These are phyloP conservation scores for Byssothecium circinans DNA, from an alignment of 2,329 filamentous ascomycete species.

Conservation along the genomic window DNA sequence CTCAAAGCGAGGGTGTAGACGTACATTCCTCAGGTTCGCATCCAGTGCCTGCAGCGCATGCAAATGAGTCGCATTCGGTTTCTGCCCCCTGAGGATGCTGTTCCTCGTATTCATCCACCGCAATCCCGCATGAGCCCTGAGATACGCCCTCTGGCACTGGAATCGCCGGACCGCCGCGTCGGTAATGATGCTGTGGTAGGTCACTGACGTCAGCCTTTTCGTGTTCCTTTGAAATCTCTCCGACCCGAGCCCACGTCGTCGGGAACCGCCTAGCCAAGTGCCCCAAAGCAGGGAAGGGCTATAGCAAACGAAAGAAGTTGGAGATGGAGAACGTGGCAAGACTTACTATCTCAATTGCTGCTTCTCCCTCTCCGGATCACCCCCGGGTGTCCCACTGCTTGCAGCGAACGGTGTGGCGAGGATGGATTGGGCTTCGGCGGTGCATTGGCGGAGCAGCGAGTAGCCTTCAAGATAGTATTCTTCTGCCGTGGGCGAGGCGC, in stretches of 20 bases:
- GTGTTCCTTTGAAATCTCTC: background rate
- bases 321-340: background rate
- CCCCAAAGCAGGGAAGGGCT: background rate
- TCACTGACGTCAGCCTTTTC: conserved; percentile 22
- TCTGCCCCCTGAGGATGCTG: conserved; percentile 54
- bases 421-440: conserved; percentile 57
- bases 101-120: conserved; percentile 61
- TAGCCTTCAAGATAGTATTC: conserved; percentile 64
- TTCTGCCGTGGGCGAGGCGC: conserved; percentile 54
- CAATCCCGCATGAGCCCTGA: conserved; percentile 59
- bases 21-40: conserved; percentile 52
- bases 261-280: background rate
- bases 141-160: conserved; percentile 62
- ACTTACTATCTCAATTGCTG: conserved; percentile 59
- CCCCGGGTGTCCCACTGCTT: conserved; percentile 44
- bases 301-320: background rate
- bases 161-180: conserved; percentile 64
- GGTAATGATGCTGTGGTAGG: conserved; percentile 56
- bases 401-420: conserved; percentile 57
- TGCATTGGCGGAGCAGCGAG: conserved; percentile 58
- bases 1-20: conserved; percentile 17
- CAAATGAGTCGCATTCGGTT: conserved; percentile 51
- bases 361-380: conserved; percentile 58
- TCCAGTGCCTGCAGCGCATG: conserved; percentile 53
- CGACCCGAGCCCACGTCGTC: background rate